Base-by-base conservation (phyloP, 2,329 filamentous ascomycete species). In the Trichoderma lentiforme region DNA sequence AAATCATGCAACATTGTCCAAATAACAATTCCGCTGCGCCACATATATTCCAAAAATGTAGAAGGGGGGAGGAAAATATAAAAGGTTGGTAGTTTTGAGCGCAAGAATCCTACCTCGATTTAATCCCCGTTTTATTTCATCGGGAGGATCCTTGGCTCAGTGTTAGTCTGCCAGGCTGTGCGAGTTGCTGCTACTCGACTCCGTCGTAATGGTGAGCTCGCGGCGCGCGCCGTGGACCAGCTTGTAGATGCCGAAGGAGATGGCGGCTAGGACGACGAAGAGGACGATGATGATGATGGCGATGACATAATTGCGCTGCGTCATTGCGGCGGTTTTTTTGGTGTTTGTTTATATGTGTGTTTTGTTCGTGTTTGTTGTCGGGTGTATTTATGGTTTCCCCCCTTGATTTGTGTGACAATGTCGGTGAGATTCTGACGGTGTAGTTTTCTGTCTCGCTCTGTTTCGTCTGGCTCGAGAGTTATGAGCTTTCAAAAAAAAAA, bases 251-350 rank as follows among this genome's bases (percentile, higher is more conserved):
- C 88, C 89, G 76, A 90, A 90, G 8, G 87, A 86, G 70, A 91
- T 88, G 72, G 83, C 82, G 69, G 88, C 88, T 62, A 91, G 85
- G 63, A 91, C 81, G 77, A 89, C 79, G 82, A 91, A 91, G 76
- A 91, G 85, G 71, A 91, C 80, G 80, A 91, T 91, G 81, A 91
- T 87, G 79, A 91, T 91, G 80, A 91, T 84, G 76, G 89, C 89
- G 80, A 91, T 91, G 77, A 88, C 87, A 81, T 91, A 86, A 86
- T 91, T 91, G 83, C 86, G 82, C 80, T 91, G 88, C 76, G 86
- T 83, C 86, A 88, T 90, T 75, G 75, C 83, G 79, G 80, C 79
- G 78, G 80, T 74, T 47, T 51, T 72, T 47, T 18, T 60, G 21
- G n/a, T 15, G 14, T 21, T n/a, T 24, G 18, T 61, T 21, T 21